Base-by-base conservation (phyloP, 208 protist genomes). In the Wallacemonas sp. region DNA sequence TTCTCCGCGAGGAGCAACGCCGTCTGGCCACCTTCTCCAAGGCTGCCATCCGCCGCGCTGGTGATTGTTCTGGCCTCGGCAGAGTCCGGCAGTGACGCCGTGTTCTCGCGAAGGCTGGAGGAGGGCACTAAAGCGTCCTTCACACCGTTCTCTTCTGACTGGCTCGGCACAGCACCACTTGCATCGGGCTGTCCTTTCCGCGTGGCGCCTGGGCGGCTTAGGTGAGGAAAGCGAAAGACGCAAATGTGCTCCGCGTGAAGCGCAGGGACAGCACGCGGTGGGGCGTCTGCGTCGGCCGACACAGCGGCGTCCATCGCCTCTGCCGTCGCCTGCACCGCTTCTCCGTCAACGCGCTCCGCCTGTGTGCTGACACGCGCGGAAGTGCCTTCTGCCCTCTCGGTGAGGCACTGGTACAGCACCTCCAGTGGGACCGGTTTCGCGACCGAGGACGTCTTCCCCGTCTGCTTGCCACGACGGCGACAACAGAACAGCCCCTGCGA, bases 191-290 rank as follows among this genome's bases (percentile, higher is more conserved):
- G 9, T 41, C 9, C 14, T 14, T 41, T 41, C 9, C 12, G 9
- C 12, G 27, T 33, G 47, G 6, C 4, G 27, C 24, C 24, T 38
- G 51, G 30, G 51, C 30, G 17, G n/a, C 30, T 15, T 6, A 22
- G 51, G 24, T 19, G 11, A 6, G 47, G 47, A 4, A 55, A 33
- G 12, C 51, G 51, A 17, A 19, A 17, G 30, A 58, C 30, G 28
- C 30, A 39, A 11, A 39, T 58, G 51, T 58, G 51, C 51, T 58
- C 51, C 15, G 51, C 51, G 30, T 58, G 51, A 6, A 58, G 51
- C 15, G 28, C 21, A 3, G 51, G 51, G 12, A 39, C 30, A 5
- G 14, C 51, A 19, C 24, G 30, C 26, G 30, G 5, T 49, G 44
- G 44, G 17, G 17, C 17, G 12, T 5, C 17, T 14, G 44, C 19